These are phyloP conservation scores for Penicillium robsamsonii DNA, from an alignment of 495 filamentous ascomycete species.

Conservation along the genomic window DNA sequence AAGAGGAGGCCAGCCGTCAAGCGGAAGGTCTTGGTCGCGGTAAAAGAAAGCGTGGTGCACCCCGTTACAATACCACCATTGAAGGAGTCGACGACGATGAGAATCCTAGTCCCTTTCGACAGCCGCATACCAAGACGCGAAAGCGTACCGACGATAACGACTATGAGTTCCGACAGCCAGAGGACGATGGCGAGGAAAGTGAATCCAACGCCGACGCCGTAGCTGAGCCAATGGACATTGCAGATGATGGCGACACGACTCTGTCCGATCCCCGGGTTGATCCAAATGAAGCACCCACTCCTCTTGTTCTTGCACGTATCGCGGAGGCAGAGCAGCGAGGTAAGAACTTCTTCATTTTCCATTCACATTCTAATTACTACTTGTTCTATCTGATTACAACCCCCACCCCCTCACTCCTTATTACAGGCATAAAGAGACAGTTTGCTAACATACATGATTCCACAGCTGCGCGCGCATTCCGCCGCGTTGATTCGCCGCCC, in stretches of 20 bases:
- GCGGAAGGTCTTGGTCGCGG: conserved; percentile 78
- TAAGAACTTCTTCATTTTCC: background rate
- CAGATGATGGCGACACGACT: too few species aligned
- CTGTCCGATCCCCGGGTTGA: too few species aligned
- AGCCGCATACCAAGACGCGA: conserved; percentile 28
- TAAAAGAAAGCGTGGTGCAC: conserved; percentile 57
- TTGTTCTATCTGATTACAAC: background rate
- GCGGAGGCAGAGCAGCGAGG: background rate
- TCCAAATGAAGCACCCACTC: too few species aligned
- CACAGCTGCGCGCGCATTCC: conserved; percentile 38
- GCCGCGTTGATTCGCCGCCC: conserved; percentile 33
- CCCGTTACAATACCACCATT: conserved; percentile 37
- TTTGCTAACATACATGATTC: background rate
- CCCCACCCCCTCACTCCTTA: background rate
- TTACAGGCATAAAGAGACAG: background rate
- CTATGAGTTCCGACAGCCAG: conserved; percentile 11
- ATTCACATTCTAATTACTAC: background rate
- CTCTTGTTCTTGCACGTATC: too few species aligned
- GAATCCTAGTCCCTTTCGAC: background rate
- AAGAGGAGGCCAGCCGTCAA: conserved; percentile 60
- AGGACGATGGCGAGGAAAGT: background rate
- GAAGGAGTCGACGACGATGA: conserved; percentile 16
- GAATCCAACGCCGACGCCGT: background rate
- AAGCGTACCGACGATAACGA: conserved; percentile 16
- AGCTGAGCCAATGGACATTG: background rate